A percentile compares a stretch with the other conserved stretches of the same genome.
Conservation (phyloP, 805 yeast species). For the Wickerhamiella brachini region DNA sequence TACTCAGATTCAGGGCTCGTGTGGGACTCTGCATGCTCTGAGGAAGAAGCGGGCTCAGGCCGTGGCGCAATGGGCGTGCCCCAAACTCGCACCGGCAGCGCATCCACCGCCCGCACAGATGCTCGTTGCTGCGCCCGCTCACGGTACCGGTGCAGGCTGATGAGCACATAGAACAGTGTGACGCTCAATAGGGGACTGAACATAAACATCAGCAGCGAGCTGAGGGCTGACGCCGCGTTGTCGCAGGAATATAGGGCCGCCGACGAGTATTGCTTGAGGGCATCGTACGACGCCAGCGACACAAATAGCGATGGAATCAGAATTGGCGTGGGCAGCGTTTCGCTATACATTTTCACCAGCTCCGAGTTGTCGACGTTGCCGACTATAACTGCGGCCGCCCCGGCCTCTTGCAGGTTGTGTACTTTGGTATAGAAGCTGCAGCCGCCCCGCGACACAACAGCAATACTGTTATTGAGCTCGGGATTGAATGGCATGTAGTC, state of each 20-base stretch:
- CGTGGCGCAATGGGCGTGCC: neutral
- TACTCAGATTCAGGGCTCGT: too few species aligned
- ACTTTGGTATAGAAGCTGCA: slow-evolving; percentile 45
- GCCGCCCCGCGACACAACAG: slow-evolving; percentile 34
- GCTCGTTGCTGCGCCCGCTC: slow-evolving; percentile 25
- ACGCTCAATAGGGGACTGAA: slow-evolving; percentile 30
- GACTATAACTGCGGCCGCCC: slow-evolving; percentile 41
- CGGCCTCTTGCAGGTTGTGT: slow-evolving; percentile 29
- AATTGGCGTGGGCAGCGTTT: slow-evolving; percentile 31
- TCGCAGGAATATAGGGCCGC: slow-evolving; percentile 8
- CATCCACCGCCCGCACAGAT: slow-evolving; percentile 25
- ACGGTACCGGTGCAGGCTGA: slow-evolving; percentile 25
- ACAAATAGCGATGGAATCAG: slow-evolving; percentile 41
- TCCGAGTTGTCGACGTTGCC: slow-evolving; percentile 36
- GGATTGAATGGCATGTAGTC: neutral
- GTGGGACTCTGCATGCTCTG: too few species aligned
- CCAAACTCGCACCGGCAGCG: slow-evolving; percentile 27
- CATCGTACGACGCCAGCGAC: slow-evolving; percentile 30
- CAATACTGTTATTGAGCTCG: slow-evolving; percentile 19
- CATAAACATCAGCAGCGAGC: slow-evolving; percentile 26
- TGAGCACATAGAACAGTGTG: slow-evolving; percentile 24
- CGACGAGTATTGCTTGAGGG: slow-evolving; percentile 10
- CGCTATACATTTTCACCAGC: slow-evolving; percentile 36
- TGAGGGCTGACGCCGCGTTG: slow-evolving; percentile 23
- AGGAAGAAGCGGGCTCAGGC: too few species aligned